Percentiles rank a stretch among this genome's conserved stretches.
These are phyloP conservation scores for Heritiera fomes DNA, from an alignment of 345 rosid genomes.

Conservation along the genomic window DNA sequence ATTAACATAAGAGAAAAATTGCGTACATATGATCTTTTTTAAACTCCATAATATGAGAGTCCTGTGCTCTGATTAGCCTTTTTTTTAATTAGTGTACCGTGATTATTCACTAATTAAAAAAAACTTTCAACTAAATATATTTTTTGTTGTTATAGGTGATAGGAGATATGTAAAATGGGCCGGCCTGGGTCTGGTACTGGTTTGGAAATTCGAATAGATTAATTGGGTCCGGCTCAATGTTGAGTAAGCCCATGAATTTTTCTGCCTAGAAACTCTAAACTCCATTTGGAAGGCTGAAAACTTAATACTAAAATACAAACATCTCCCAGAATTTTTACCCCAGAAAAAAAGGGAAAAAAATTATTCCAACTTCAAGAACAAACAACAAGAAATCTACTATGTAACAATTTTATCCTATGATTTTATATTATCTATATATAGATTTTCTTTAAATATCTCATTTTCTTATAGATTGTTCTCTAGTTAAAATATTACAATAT, in stretches of 20 bases:
- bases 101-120: too few relatives aligned
- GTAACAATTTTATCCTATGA: too few relatives aligned
- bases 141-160: not conserved
- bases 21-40: too few relatives aligned
- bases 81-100: too few relatives aligned
- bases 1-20: too few relatives aligned
- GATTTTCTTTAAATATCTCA: not conserved
- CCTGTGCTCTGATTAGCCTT: too few relatives aligned
- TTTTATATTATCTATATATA: not conserved
- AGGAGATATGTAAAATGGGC: not conserved
- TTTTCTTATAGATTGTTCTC: not conserved
- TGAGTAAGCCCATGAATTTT: not conserved
- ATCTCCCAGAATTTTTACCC: not conserved
- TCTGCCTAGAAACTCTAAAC: not conserved
- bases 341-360: not conserved
- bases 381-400: not conserved
- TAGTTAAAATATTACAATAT: not conserved
- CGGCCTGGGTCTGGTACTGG: not conserved
- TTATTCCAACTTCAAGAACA: not conserved
- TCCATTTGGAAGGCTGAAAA: not conserved
- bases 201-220: not conserved
- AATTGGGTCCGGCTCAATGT: not conserved
- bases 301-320: not conserved
- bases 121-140: too few relatives aligned
- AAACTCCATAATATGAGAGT: too few relatives aligned